Evolutionary conservation across 306 rosid genomes (phyloP).

Genomic region (Aeschynomene evenia): DNA sequence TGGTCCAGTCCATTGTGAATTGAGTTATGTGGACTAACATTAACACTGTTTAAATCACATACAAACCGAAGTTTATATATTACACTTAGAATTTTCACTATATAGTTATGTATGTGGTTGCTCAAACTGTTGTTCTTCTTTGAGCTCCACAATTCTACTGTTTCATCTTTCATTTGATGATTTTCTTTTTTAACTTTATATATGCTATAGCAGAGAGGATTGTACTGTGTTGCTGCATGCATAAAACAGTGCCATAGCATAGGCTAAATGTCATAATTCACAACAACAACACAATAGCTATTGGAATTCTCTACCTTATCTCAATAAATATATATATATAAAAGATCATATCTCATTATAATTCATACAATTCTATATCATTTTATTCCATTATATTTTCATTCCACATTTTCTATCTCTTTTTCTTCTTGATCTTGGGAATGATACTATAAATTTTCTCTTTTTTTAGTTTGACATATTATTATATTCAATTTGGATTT

Average conservation of each 20-base stretch:
- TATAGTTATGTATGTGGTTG: not conserved
- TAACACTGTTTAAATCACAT: constrained; percentile 4
- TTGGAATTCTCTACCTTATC: no score
- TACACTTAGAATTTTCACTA: not conserved
- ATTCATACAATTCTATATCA: no score
- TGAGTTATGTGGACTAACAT: not conserved
- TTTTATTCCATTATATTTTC: no score
- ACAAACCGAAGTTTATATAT: no score
- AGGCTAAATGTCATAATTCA: not conserved
- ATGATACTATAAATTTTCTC: no score
- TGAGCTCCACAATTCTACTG: not conserved
- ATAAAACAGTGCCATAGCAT: not conserved
- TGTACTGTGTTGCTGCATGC: not conserved
- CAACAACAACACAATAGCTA: not conserved
- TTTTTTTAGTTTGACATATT: no score
- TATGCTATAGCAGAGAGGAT: not conserved
- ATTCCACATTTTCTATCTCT: no score
- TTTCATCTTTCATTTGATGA: constrained; percentile 2
- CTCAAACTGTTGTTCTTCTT: not conserved
- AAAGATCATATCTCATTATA: no score
- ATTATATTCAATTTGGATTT: no score
- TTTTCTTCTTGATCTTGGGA: no score
- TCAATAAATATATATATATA: no score
- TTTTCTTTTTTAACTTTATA: not conserved
- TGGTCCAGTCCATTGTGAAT: constrained; percentile 22